Base-by-base conservation (phyloP, 768 basidiomycete species). In the Suillus clintonianus region DNA sequence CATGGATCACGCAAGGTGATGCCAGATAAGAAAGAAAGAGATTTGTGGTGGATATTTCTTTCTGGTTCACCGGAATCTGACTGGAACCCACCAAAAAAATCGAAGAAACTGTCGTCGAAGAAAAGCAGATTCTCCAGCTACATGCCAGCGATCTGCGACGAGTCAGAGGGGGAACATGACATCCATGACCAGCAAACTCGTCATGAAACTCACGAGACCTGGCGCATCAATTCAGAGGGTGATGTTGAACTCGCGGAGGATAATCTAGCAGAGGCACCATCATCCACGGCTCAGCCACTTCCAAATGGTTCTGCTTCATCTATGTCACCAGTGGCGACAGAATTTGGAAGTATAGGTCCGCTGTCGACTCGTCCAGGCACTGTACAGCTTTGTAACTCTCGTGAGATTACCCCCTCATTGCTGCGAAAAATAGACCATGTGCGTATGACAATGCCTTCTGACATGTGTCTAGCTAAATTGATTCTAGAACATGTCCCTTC, bases 21-120 rank as follows among this genome's bases (percentile, higher is more conserved):
- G 64, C 92, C 92, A 30, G 88, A 90, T 57, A 88, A 83, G 71
- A 87, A 84, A 70, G 86, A 91, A 63, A 82, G 92, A 61, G 89
- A 91, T 65, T 75, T 80, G 19, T 94, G 92, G 92, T 94, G 92
- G 92, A 82, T 83, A 17, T 94, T 88, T 67, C 75, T 94, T 6
- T 78, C 85, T 51, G 92, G 91, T 39, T 79, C 80, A 66, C 87
- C 90, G n/a, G 84, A 86, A 70, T 80, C 82, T 37, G 86, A 84
- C 47, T 93, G 91, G 91, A 83, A 82, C 70, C 80, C 83, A 24
- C 79, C 83, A 13, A 86, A 83, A 64, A 72, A 69, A 60, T 59
- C 70, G 51, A 78, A 73, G 58, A 50, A 59, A 22, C 58, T 63
- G 10, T 51, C 45, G 41, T 62, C 61, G 34, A 69, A 69, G 48